Evolutionary conservation across 2,329 filamentous ascomycete genomes (phyloP).

Genomic region (Arthrinium puccinioides): DNA sequence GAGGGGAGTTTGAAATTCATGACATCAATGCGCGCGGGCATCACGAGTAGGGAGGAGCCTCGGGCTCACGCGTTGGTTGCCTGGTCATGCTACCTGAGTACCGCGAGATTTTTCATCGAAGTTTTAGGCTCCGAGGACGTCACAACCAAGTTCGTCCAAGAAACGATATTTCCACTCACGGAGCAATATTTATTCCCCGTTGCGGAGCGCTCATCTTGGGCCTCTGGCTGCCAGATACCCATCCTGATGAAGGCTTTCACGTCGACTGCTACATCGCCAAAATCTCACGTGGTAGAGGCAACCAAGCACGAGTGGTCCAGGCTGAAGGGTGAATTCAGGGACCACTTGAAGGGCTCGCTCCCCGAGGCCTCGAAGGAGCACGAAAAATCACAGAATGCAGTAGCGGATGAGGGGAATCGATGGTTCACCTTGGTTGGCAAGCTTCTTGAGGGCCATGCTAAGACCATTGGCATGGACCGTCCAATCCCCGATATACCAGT

Average conservation of each 20-base stretch:
- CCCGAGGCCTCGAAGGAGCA: conserved; percentile 79
- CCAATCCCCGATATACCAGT: conserved; percentile 21
- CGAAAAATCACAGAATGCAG: conserved; percentile 59
- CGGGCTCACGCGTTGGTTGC: conserved; percentile 59
- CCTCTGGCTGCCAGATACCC: conserved; percentile 22
- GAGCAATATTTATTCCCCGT: conserved; percentile 45
- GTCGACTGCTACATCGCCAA: conserved; percentile 32
- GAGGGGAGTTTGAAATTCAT: conserved; percentile 56
- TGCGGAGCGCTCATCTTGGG: conserved; percentile 30
- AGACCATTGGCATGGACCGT: conserved; percentile 11
- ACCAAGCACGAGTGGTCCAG: conserved; percentile 54
- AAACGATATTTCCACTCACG: conserved; percentile 46
- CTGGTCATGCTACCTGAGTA: conserved; percentile 69
- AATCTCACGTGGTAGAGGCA: conserved; percentile 35
- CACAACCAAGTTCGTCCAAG: conserved; percentile 36
- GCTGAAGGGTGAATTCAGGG: conserved; percentile 54
- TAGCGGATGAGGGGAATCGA: conserved; percentile 59
- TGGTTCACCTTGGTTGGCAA: conserved; percentile 55
- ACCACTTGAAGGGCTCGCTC: conserved; percentile 64
- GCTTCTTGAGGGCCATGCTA: conserved; percentile 30
- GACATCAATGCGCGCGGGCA: conserved; percentile 60
- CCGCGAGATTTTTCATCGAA: conserved; percentile 46
- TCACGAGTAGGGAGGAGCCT: conserved; percentile 68
- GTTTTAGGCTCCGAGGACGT: conserved; percentile 35
- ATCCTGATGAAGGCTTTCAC: conserved; percentile 41